Evolutionary conservation across 2,329 filamentous ascomycete species (phyloP), one percentile per base, ranked within the genome.

Genomic region (Fusarium haematococcum): DNA sequence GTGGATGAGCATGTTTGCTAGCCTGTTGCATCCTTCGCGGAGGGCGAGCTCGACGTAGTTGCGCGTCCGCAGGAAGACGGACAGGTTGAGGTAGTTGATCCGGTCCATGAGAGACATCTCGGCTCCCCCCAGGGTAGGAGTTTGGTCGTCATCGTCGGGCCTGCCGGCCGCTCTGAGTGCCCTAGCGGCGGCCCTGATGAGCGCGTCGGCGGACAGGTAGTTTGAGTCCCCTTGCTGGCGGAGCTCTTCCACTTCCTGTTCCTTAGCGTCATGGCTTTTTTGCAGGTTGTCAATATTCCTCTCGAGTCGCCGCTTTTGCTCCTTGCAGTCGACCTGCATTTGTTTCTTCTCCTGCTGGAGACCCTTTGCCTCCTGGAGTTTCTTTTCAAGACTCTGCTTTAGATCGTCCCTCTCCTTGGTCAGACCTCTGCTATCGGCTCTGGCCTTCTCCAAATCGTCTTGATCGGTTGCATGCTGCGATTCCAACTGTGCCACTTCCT

Each of bases 21-120:
- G 25, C 27, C 37, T 43, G 23, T 60, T 32, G 23, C 57, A 20
- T 0, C 57, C 56, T 50, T 61, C 43, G 14, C 59, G 63, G 2
- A 75, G 39, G 30, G 72, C 69, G 1, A 75, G 39, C 27, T 68
- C 54, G 7, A 74, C 35, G 43, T 73, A 73, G 41, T 67, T 75
- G 32, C 68, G 65, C 11, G 68, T 75, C 9, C 71, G 54, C 41
- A 74, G 20, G 62, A 75, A 75, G 41, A 41, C 72, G 18, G 52
- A 32, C 9, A 74, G 27, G 50, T 75, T 73, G 32, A 75, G 68
- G 27, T 73, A 74, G 54, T 74, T 74, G 41, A 75, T 75, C 23
- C 69, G 54, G 20, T 75, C 72, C 58, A 43, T 58, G n/a, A 63
- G 68, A 2, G 32, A 59, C 56, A 61, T 39, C 13, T 57, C 27